phyloP scores from a whole-genome alignment of 495 filamentous ascomycete genomes.

The Annulohypoxylon nitens region DNA sequence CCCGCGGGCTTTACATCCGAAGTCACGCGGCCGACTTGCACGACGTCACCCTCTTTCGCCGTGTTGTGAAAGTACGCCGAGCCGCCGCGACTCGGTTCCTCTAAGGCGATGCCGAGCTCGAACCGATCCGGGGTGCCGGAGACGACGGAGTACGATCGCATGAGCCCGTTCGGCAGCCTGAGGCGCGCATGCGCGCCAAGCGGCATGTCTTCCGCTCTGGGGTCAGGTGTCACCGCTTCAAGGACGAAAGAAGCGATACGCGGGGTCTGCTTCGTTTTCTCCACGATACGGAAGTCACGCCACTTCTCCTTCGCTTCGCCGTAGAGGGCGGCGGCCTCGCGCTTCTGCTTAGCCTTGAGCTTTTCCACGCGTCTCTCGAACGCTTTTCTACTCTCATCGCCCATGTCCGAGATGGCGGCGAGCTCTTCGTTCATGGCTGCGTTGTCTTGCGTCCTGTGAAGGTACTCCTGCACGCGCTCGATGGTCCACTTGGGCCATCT shows the following conservation, averaged over 20 bases:
- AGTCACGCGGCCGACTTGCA: constrained; percentile 62
- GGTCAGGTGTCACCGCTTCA: constrained; percentile 49
- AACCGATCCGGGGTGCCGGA: constrained; percentile 57
- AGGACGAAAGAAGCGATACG: constrained; percentile 59
- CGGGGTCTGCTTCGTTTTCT: constrained; percentile 58
- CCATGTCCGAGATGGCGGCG: constrained; percentile 60
- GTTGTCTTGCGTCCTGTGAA: constrained; percentile 63
- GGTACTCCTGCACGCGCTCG: constrained; percentile 66
- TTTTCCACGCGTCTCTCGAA: constrained; percentile 58
- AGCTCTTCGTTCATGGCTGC: constrained; percentile 61
- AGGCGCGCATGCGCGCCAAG: constrained; percentile 61
- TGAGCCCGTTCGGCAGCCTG: constrained; percentile 59
- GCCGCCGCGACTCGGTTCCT: constrained; percentile 60
- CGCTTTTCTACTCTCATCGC: constrained; percentile 58
- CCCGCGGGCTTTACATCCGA: constrained; percentile 49
- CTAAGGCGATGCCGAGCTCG: constrained; percentile 62
- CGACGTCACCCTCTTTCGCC: constrained; percentile 57
- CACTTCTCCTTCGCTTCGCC: constrained; percentile 53
- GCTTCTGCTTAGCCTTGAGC: constrained; percentile 49
- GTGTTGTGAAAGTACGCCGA: constrained; percentile 60
- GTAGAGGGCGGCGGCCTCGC: constrained; percentile 46
- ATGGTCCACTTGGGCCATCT: constrained; percentile 67
- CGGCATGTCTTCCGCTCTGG: constrained; percentile 39
- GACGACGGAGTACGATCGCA: constrained; percentile 64
- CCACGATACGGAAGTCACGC: constrained; percentile 60